Percentiles rank a stretch among this genome's conserved stretches.
These are phyloP conservation scores for Mycena rebaudengoi DNA, from an alignment of 768 basidiomycete species.

Conservation along the genomic window DNA sequence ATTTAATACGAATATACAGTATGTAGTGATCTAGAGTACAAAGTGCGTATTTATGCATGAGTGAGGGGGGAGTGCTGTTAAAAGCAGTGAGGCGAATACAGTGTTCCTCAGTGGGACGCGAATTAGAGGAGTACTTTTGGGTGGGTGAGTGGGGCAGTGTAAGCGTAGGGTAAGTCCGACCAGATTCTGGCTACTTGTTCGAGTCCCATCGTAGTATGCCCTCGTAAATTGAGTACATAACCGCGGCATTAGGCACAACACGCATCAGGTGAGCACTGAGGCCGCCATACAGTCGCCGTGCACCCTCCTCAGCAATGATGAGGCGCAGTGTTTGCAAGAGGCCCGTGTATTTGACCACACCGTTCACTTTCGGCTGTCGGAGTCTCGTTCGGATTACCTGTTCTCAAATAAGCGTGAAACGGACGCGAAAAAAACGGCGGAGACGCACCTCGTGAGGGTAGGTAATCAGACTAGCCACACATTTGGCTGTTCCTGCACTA, in stretches of 20 bases:
- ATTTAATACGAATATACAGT: too few species aligned
- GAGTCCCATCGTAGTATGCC: slow-evolving; percentile 74
- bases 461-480: slow-evolving; percentile 92
- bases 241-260: slow-evolving; percentile 95
- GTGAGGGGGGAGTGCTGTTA: too few species aligned
- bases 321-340: slow-evolving; percentile 85
- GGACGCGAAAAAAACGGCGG: not conserved
- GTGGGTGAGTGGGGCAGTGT: too few species aligned
- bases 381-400: slow-evolving; percentile 93
- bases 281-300: slow-evolving; percentile 86
- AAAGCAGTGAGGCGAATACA: too few species aligned
- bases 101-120: too few species aligned
- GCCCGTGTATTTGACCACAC: slow-evolving; percentile 85
- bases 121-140: too few species aligned
- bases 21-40: too few species aligned
- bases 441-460: slow-evolving; percentile 95
- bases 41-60: too few species aligned
- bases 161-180: too few species aligned
- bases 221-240: slow-evolving; percentile 98
- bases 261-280: slow-evolving; percentile 95
- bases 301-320: slow-evolving; percentile 91
- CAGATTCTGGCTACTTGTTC: too few species aligned
- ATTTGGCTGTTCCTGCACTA: slow-evolving; percentile 93
- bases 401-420: slow-evolving; percentile 3
- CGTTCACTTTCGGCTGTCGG: slow-evolving; percentile 85